phyloP scores from a whole-genome alignment of 768 basidiomycete genomes.

The Hericium coralloides region DNA sequence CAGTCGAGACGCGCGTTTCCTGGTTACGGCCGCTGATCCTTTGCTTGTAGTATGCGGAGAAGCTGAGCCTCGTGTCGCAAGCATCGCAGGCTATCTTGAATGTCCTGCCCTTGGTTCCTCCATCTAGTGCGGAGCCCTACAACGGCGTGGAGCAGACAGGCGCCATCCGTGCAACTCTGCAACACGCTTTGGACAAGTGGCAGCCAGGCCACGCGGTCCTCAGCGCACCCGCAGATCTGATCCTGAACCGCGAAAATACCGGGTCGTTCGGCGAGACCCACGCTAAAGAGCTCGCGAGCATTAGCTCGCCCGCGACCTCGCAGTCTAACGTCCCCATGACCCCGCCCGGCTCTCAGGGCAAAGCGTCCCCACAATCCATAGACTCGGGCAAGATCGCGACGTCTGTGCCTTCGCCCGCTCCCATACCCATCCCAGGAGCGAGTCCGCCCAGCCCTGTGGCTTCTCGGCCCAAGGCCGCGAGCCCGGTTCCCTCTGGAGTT shows the following conservation, averaged over 20 bases:
- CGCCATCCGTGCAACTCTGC: slow-evolving; percentile 62
- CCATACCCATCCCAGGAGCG: background rate
- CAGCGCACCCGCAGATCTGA: slow-evolving; percentile 31
- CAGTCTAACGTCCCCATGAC: slow-evolving; percentile 31
- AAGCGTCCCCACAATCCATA: slow-evolving; percentile 8
- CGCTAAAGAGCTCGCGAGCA: slow-evolving; percentile 58
- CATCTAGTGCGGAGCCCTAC: slow-evolving; percentile 47
- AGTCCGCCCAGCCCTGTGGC: slow-evolving; percentile 3
- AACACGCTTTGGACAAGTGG: slow-evolving; percentile 73
- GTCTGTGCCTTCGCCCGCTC: slow-evolving; percentile 1
- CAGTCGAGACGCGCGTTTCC: slow-evolving; percentile 3
- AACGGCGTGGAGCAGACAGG: slow-evolving; percentile 54
- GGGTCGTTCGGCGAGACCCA: slow-evolving; percentile 83
- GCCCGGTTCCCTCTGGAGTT: slow-evolving; percentile 23
- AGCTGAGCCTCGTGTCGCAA: slow-evolving; percentile 64
- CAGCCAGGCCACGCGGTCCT: slow-evolving; percentile 51
- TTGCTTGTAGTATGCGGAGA: slow-evolving; percentile 62
- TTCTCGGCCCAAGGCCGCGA: slow-evolving; percentile 4
- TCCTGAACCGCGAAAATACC: slow-evolving; percentile 63
- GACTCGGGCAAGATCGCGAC: slow-evolving; percentile 6
- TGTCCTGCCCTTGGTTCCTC: slow-evolving; percentile 61
- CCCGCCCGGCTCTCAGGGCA: slow-evolving; percentile 24
- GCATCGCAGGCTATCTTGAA: slow-evolving; percentile 54
- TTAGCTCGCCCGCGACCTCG: slow-evolving; percentile 26
- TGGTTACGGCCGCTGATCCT: too few species aligned